Evolutionary conservation across 805 yeast genomes (phyloP), one percentile per base, ranked within the genome.

Genomic region (Candida ortonii): DNA sequence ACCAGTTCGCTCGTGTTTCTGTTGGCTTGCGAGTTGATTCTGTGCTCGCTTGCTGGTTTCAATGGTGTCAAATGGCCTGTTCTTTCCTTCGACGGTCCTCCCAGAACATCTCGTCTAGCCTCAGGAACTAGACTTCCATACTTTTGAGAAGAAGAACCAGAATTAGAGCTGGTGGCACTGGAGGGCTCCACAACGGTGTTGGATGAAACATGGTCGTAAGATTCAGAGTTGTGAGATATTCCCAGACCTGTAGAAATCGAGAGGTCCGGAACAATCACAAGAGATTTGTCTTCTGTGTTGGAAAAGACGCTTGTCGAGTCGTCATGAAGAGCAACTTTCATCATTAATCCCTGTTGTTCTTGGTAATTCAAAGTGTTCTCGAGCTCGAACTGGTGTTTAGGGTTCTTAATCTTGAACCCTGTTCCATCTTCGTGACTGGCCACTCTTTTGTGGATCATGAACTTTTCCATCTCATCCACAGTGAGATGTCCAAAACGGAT

Each of bases 361-460:
- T 19, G 35, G 25, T 43, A 44, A 14, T 28, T 28, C 6, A 21
- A 22, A 15, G 25, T 40, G 25, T 32, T 36, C 25, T 45, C 47
- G 22, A 52, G 29, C 18, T 40, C 41, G 18, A 45, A 39, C 30
- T 43, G 50, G 16, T 44, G 47, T 33, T 43, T 47, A 7, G 51
- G 55, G 8, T 44, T 41, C 39, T 58, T 58, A 28, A 58, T 43
- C 18, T 48, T 44, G 30, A 52, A 53, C n/a, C n/a, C n/a, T n/a
- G n/a, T n/a, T n/a, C n/a, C n/a, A n/a, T n/a, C n/a, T 25, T 54
- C 62, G 40, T 55, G 61, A 31, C 56, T 55, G 15, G 54, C 46
- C 44, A 58, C 46, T 38, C 56, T 46, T 30, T 59, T 57, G 22
- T 54, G 52, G 13, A 48, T 47, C 49, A 58, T 50, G 33, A 46